Evolutionary conservation across 75 land plant genomes (phyloP).

Genomic region (Picea glauca): DNA sequence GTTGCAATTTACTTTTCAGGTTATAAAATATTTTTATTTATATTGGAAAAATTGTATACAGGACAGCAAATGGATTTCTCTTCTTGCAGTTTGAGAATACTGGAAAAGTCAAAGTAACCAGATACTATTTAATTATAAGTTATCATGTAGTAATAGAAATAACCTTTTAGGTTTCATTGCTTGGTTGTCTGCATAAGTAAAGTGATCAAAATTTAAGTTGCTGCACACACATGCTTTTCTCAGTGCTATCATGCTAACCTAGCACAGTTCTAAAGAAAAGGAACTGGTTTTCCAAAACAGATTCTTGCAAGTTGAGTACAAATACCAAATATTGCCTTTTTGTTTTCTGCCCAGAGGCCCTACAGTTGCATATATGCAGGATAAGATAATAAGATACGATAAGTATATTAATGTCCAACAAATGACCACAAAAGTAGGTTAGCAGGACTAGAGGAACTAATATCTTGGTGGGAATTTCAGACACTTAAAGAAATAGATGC

Average conservation of each 20-base stretch:
- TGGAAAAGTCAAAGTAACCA: neutral
- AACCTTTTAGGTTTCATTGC: neutral
- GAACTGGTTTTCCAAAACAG: neutral
- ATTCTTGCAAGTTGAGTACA: neutral
- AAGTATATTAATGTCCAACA: too few relatives aligned
- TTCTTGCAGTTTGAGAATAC: neutral
- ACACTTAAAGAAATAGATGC: conserved; percentile 2
- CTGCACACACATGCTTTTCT: neutral
- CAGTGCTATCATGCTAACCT: neutral
- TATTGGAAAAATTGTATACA: neutral
- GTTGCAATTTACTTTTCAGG: neutral
- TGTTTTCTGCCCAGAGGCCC: neutral
- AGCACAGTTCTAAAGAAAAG: neutral
- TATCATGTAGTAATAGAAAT: neutral
- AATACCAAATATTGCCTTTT: neutral
- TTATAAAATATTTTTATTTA: neutral
- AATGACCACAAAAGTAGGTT: too few relatives aligned
- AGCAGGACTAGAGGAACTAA: neutral
- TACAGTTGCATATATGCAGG: neutral
- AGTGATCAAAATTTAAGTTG: neutral
- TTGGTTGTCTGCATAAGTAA: neutral
- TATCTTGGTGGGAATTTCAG: neutral
- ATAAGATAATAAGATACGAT: neutral
- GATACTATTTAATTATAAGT: neutral
- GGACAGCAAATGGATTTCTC: neutral